Base-by-base conservation (phyloP, 2,329 filamentous ascomycete species). In the Samsoniella hepiali region DNA sequence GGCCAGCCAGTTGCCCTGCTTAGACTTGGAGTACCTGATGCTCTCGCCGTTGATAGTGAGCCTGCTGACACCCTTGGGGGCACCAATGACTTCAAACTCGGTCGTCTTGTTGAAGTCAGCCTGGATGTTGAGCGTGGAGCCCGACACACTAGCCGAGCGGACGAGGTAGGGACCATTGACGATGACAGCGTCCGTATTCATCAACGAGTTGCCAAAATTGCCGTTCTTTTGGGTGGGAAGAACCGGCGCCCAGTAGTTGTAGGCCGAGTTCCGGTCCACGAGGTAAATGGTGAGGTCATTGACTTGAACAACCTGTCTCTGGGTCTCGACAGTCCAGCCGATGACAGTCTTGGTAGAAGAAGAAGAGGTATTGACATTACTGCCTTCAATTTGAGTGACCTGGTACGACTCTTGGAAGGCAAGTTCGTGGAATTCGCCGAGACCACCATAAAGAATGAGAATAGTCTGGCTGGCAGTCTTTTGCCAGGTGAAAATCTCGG, bases 31-130 rank as follows among this genome's bases (percentile, higher is more conserved):
- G 66, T 79, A 73, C 1, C 69, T 56, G 38, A 76, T 53, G 2
- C 69, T 60, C 44, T 74, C 71, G 13, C 73, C 74, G 38, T 78
- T 79, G 29, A 76, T 67, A 15, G 72, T 70, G 38, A 84, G 69
- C 4, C 70, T 74, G 15, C 80, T 79, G 11, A 84, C 77, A 1
- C 69, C 72, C 2, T 75, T 70, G 1, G 83, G 79, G 0, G 85
- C 87, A 11, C 86, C 84, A 40, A 91, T 82, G 38, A 91, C 78
- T 67, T 91, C 87, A 40, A 92, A 76, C 0, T 82, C 71, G 0
- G 85, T 85, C 0, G 88, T 91, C 1, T 81, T 76, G 68, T 91
- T 91, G 63, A 91, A 78, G 69, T 92, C 89, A 8, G 87, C 89
- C 10, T 81, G 83, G n/a, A 92, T 73, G 44, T 84, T 76, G 10